Conservation (phyloP, 1,284 basidiomycete species). For the Meripilus lineatus region DNA sequence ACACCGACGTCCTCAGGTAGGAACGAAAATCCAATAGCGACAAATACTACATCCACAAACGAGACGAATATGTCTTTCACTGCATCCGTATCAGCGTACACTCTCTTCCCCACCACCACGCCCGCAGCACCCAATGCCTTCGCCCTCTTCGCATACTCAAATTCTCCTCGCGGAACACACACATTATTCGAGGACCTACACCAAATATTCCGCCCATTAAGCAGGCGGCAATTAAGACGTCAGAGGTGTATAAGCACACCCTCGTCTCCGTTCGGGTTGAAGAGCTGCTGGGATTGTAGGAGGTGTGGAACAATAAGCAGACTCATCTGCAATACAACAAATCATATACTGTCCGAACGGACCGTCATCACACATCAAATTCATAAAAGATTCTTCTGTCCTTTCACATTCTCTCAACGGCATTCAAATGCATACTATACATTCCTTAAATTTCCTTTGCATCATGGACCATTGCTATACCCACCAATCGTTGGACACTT, state of each 20-base stretch:
- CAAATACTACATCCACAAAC: not conserved
- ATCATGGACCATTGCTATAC: too few relatives aligned
- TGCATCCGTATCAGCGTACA: slow-evolving; percentile 11
- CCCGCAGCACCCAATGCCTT: slow-evolving; percentile 20
- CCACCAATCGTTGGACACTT: too few relatives aligned
- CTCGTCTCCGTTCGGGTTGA: slow-evolving; percentile 16
- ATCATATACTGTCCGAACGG: too few relatives aligned
- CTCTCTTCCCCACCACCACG: slow-evolving; percentile 16
- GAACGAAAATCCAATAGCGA: not conserved
- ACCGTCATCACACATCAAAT: too few relatives aligned
- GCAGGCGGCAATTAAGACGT: slow-evolving; percentile 7
- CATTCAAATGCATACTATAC: too few relatives aligned
- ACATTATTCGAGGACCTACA: slow-evolving; percentile 22
- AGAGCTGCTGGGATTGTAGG: slow-evolving; percentile 15
- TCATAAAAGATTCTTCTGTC: too few relatives aligned
- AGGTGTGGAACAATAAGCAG: slow-evolving; percentile 2
- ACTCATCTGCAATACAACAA: too few relatives aligned
- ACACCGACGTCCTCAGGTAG: not conserved
- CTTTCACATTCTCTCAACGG: too few relatives aligned
- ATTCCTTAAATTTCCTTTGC: too few relatives aligned
- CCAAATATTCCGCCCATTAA: slow-evolving; percentile 14
- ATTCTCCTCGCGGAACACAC: slow-evolving; percentile 24
- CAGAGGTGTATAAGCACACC: slow-evolving; percentile 15
- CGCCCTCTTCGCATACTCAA: slow-evolving; percentile 18
- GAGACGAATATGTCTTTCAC: slow-evolving; percentile 15